Evolutionary conservation across 306 rosid species (phyloP).

Genomic region (Rosa chinensis): DNA sequence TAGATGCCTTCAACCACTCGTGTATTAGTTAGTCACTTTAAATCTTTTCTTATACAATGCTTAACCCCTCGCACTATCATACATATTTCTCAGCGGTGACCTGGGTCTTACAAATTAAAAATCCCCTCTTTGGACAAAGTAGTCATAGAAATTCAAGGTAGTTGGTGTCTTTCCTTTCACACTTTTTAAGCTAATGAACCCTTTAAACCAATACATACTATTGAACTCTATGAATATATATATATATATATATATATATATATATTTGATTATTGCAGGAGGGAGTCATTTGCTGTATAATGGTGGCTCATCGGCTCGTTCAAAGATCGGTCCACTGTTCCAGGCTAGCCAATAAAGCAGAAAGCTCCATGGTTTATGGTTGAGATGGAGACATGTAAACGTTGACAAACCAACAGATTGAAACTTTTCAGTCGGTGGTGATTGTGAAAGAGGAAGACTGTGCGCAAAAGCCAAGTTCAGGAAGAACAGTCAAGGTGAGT

Average conservation of each 20-base stretch:
- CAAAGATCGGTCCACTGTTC: not conserved
- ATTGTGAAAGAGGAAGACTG: not conserved
- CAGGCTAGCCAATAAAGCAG: not conserved
- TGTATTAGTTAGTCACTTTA: not conserved
- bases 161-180: not conserved
- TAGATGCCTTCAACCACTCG: not conserved
- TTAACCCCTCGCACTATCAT: not conserved
- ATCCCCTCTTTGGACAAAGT: not conserved
- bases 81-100: not conserved
- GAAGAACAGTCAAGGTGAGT: not conserved
- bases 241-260: not conserved
- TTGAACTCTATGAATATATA: not conserved
- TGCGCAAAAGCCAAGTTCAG: not conserved
- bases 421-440: not conserved
- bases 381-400: not conserved
- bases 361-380: not conserved
- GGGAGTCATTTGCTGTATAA: not conserved
- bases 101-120: not conserved
- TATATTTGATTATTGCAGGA: not conserved
- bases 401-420: not conserved
- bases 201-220: not conserved
- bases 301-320: not conserved
- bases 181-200: not conserved
- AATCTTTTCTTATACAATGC: not conserved
- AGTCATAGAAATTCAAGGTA: not conserved